phyloP scores from a whole-genome alignment of 2,329 filamentous ascomycete genomes.

The Fusarium sp. region DNA sequence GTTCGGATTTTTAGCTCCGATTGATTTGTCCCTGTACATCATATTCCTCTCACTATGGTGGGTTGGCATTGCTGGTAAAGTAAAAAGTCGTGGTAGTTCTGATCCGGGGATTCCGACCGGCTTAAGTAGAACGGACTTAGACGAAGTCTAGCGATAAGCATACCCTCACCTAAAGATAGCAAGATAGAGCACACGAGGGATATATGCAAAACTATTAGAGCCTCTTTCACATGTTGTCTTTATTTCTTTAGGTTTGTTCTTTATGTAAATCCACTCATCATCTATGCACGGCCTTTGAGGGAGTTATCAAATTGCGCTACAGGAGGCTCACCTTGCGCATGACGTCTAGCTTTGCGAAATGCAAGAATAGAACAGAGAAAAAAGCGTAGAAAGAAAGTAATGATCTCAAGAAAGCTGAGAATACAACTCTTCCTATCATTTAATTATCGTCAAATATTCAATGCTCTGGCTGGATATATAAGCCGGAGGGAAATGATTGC shows the following conservation, averaged over 20 bases:
- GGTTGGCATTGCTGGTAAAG: neutral
- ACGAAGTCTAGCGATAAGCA: neutral
- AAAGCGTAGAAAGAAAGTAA: neutral
- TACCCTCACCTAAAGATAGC: neutral
- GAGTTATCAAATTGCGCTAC: neutral
- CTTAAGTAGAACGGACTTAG: neutral
- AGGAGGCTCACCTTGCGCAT: neutral
- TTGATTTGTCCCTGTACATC: too few species aligned
- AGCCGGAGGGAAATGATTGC: constrained; percentile 6
- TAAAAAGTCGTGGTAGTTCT: neutral
- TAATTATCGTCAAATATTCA: neutral
- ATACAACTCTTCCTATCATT: neutral
- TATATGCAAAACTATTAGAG: neutral
- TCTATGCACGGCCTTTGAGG: neutral
- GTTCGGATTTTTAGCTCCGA: neutral
- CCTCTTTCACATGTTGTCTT: neutral
- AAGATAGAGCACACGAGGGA: neutral
- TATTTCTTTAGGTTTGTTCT: neutral
- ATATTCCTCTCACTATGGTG: neutral
- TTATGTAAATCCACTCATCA: neutral
- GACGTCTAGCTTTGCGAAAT: neutral
- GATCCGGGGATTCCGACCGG: neutral
- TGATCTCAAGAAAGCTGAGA: neutral
- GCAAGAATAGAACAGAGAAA: neutral
- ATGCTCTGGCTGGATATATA: neutral